Evolutionary conservation across 192 early-diverging fungal genomes (phyloP), one percentile per base, ranked within the genome.

Genomic region (Coemansia sp.): DNA sequence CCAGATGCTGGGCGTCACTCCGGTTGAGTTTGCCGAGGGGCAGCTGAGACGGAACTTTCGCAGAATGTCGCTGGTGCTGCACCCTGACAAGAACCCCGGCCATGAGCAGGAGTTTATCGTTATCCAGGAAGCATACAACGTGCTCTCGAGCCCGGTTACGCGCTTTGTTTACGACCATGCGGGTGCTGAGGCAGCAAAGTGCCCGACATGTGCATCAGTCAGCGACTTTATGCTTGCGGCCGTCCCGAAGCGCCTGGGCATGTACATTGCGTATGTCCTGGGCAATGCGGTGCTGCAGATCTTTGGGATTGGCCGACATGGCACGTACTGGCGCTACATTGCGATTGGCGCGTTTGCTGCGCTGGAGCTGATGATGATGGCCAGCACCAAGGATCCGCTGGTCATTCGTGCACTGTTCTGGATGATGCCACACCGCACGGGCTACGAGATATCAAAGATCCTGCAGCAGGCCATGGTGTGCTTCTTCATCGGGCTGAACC

Each of bases 201-300:
- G 83, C 84, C 85, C 63, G 87, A 31, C 70, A 5, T 70, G 65
- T 60, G 59, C 45, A 28, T 57, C 70, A 5, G 92, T 54, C 86
- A 90, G 59, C 90, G 98, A 79, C 83, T 99, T 50, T 94, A 97
- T 87, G 88, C 86, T 40, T 87, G 92, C 62, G 71, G 62, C 71
- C 9, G 59, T 79, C 33, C 76, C 76, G 20, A 50, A 55, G 7
- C 63, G 76, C n/a, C 54, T 74, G 25, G 68, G 57, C 10, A 54
- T 73, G 22, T 74, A 74, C 29, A 33, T 61, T 25, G 63, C 64
- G 38, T 74, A 67, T 29, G 30, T 70, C 5, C 45, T 79, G 50
- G 76, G 67, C 19, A 70, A 61, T 45, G 71, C 69, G 11, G 71
- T 61, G 2, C 62, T 79, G 61, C 76, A 79, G 54, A 67, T 79